Evolutionary conservation across 345 rosid genomes (phyloP).

Genomic region (Eucalyptus sp.): DNA sequence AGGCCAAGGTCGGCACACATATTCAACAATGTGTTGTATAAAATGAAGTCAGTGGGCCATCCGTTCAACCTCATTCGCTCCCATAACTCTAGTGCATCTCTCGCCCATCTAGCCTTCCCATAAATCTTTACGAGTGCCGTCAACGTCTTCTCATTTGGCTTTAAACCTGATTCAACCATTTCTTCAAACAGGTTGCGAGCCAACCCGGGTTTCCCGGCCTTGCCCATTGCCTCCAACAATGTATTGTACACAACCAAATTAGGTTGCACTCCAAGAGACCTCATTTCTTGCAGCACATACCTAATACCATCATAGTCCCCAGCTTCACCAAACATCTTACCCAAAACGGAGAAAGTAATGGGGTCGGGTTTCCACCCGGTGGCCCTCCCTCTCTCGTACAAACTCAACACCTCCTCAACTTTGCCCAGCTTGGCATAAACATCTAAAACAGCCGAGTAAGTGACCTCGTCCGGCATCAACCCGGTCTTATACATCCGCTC

Average conservation of each 20-base stretch:
- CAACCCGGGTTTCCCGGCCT: conserved; percentile 83
- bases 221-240: conserved; percentile 80
- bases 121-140: conserved; percentile 78
- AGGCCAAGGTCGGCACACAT: conserved; percentile 91
- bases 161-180: conserved; percentile 58
- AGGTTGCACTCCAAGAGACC: conserved; percentile 62
- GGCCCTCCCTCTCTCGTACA: conserved; percentile 91
- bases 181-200: conserved; percentile 76
- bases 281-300: conserved; percentile 85
- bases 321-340: conserved; percentile 82
- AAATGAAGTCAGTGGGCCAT: conserved; percentile 82
- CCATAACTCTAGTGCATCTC: conserved; percentile 71
- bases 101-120: conserved; percentile 88
- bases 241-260: conserved; percentile 78
- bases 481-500: conserved; percentile 90
- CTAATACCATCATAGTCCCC: conserved; percentile 94
- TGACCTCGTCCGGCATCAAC: conserved; percentile 92
- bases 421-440: conserved; percentile 77
- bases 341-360: conserved; percentile 68
- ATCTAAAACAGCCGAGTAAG: conserved; percentile 74
- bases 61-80: conserved; percentile 54
- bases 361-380: conserved; percentile 89
- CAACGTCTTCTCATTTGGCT: conserved; percentile 70
- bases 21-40: conserved; percentile 76
- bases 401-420: conserved; percentile 74